Percentiles rank a stretch among this genome's conserved stretches.
Evolutionary conservation across 2,329 filamentous ascomycete genomes (phyloP).

Genomic region (Graphilbum fragrans): DNA sequence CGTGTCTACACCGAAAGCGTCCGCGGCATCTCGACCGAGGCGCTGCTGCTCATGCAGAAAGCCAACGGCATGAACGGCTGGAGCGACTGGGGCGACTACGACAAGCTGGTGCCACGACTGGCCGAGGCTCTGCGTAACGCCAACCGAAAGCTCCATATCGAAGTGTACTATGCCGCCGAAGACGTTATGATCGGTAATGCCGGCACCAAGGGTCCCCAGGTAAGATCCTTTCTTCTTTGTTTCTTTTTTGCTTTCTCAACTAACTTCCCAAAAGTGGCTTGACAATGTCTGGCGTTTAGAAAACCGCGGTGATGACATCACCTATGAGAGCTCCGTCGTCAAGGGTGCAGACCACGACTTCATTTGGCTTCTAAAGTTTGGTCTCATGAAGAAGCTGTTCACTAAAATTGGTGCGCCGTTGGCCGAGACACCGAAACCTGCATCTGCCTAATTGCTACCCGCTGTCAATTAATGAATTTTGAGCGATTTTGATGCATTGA

Average conservation of each 20-base stretch:
- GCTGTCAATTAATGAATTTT: no score
- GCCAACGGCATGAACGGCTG: slow-evolving; percentile 11
- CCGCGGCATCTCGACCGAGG: slow-evolving; percentile 15
- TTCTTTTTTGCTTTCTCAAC: no score
- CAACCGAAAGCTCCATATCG: slow-evolving; percentile 11
- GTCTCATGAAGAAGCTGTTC: slow-evolving; percentile 11
- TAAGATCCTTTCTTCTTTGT: neutral
- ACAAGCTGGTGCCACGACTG: slow-evolving; percentile 15
- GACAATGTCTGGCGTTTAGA: slow-evolving; percentile 14
- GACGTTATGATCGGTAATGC: slow-evolving; percentile 16
- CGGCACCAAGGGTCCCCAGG: slow-evolving; percentile 10
- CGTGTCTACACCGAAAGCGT: slow-evolving; percentile 14
- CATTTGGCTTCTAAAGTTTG: slow-evolving; percentile 13
- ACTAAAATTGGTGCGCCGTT: neutral
- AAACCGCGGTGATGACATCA: slow-evolving; percentile 8
- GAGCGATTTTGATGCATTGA: no score
- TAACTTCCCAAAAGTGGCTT: slow-evolving; percentile 12
- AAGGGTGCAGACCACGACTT: slow-evolving; percentile 16
- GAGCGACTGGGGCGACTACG: slow-evolving; percentile 19
- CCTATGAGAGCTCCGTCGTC: slow-evolving; percentile 13
- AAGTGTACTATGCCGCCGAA: slow-evolving; percentile 17
- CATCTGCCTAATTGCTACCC: no score
- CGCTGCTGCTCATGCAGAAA: slow-evolving; percentile 17
- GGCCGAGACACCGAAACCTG: no score
- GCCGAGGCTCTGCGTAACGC: slow-evolving; percentile 9